Evolutionary conservation across 208 protist species (phyloP).

Genomic region (Trypanosoma congolense): DNA sequence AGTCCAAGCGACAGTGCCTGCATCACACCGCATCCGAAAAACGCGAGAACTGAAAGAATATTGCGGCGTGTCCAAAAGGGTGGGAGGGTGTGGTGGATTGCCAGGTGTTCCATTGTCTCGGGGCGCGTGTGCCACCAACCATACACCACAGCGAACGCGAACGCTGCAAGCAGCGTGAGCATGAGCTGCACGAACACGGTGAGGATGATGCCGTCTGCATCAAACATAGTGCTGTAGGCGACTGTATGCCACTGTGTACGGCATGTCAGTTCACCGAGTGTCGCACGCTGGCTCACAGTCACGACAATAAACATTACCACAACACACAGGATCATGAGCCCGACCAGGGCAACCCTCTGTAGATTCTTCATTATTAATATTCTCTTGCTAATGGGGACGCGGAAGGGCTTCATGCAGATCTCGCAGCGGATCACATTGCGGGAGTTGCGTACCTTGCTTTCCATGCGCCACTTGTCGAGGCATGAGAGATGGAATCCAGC

Average conservation of each 20-base stretch:
- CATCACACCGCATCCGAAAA: slow-evolving; percentile 29
- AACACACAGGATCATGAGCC: slow-evolving; percentile 36
- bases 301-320: slow-evolving; percentile 27
- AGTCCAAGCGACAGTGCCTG: slow-evolving; percentile 57
- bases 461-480: slow-evolving; percentile 72
- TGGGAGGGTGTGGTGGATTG: slow-evolving; percentile 42
- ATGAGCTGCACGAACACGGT: slow-evolving; percentile 53
- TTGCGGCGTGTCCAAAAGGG: slow-evolving; percentile 55
- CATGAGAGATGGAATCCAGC: slow-evolving; percentile 68
- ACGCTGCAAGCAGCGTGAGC: slow-evolving; percentile 37
- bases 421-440: slow-evolving; percentile 66
- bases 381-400: slow-evolving; percentile 39
- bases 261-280: slow-evolving; percentile 58
- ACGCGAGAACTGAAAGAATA: slow-evolving; percentile 24
- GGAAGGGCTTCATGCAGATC: slow-evolving; percentile 70
- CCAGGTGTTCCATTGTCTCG: slow-evolving; percentile 46
- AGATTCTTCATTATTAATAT: slow-evolving; percentile 48
- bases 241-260: slow-evolving; percentile 49
- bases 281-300: slow-evolving; percentile 24
- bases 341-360: slow-evolving; percentile 24
- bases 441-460: slow-evolving; percentile 60
- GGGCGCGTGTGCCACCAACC: slow-evolving; percentile 48
- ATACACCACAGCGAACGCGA: slow-evolving; percentile 49
- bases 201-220: slow-evolving; percentile 43
- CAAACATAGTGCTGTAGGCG: slow-evolving; percentile 52